Conservation (phyloP, 805 yeast genomes). For the Zygotorulaspora sp. region DNA sequence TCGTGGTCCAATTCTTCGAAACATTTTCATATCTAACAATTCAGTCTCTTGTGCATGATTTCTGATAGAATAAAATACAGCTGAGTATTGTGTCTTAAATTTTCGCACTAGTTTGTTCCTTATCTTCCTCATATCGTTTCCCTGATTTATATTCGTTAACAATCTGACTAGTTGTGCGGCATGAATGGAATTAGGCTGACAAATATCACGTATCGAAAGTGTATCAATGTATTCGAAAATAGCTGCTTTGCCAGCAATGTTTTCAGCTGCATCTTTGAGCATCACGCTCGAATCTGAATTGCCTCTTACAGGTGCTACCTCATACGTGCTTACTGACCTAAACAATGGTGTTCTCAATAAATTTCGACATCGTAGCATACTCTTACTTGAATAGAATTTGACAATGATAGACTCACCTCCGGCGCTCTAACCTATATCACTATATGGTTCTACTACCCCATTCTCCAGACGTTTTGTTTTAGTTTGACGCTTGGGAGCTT, state of each 20-base stretch:
- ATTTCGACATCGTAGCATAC: constrained; percentile 5
- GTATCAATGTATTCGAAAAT: constrained; percentile 6
- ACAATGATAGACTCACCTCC: no score
- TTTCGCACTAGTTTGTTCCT: constrained; percentile 16
- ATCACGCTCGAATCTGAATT: background rate
- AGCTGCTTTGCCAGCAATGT: no score
- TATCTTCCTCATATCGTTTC: constrained; percentile 14
- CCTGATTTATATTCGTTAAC: constrained; percentile 5
- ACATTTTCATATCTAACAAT: constrained; percentile 15
- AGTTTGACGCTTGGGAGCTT: no score
- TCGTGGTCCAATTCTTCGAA: constrained; percentile 11
- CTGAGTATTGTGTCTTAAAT: constrained; percentile 8
- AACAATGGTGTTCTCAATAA: background rate
- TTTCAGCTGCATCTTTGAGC: background rate
- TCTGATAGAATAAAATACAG: constrained; percentile 6
- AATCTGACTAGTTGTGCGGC: constrained; percentile 5
- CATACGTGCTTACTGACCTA: background rate
- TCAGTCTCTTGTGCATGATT: constrained; percentile 6
- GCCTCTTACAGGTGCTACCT: background rate
- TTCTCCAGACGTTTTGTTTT: no score
- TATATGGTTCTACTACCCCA: no score
- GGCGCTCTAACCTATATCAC: no score
- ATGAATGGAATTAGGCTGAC: constrained; percentile 5
- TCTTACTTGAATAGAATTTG: no score
- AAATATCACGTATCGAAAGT: constrained; percentile 1